phyloP scores from a whole-genome alignment of 2,329 filamentous ascomycete genomes.

The Fusarium haematococcum region DNA sequence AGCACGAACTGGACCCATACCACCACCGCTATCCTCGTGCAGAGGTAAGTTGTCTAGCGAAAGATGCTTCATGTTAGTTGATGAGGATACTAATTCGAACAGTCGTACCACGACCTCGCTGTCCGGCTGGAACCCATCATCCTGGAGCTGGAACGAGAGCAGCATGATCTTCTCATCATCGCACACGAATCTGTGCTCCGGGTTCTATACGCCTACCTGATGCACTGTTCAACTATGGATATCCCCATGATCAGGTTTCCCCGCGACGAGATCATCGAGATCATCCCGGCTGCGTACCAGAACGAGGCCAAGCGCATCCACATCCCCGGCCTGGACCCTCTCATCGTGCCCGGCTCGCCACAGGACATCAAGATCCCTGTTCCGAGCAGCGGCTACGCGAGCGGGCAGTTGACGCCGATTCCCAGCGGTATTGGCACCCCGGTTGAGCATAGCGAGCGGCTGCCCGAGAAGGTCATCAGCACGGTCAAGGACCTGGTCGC shows the following conservation, averaged over 20 bases:
- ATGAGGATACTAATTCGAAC: conserved; percentile 17
- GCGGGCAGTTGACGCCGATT: conserved; percentile 60
- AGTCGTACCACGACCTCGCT: conserved; percentile 99
- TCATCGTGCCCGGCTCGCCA: conserved; percentile 80
- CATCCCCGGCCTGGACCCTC: conserved; percentile 76
- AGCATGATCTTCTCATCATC: conserved; percentile 97
- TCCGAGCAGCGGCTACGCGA: conserved; percentile 55
- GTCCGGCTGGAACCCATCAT: conserved; percentile 98
- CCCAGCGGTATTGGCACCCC: conserved; percentile 60
- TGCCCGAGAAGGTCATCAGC: conserved; percentile 63
- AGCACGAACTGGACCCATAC: conserved; percentile 95
- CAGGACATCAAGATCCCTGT: conserved; percentile 86
- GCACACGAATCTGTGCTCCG: conserved; percentile 98
- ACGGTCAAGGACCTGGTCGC: conserved; percentile 62
- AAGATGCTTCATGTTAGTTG: neutral
- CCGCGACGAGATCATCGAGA: conserved; percentile 97
- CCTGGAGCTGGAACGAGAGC: conserved; percentile 94
- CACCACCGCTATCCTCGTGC: conserved; percentile 96
- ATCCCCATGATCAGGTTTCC: conserved; percentile 95
- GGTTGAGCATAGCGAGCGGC: conserved; percentile 57
- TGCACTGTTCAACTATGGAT: conserved; percentile 96
- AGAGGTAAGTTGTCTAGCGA: conserved; percentile 69
- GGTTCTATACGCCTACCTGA: conserved; percentile 96
- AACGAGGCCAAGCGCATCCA: conserved; percentile 93
- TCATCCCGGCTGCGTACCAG: conserved; percentile 96